Percentiles rank a stretch among this genome's conserved stretches.
These are phyloP conservation scores for Scedosporium minutisporum DNA, from an alignment of 2,329 filamentous ascomycete genomes.

Conservation along the genomic window DNA sequence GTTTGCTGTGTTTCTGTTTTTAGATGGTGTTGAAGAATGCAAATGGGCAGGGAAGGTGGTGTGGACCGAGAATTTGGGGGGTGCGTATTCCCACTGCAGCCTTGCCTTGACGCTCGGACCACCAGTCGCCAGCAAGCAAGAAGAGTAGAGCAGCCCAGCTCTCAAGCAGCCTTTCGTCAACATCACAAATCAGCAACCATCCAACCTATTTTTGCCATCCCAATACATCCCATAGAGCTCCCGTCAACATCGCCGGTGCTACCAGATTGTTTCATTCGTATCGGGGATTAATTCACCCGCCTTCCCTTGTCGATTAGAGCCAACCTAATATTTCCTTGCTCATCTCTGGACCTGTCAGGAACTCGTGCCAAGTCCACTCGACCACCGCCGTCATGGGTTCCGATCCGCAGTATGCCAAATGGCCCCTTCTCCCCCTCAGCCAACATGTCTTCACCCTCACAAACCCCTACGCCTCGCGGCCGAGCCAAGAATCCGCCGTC, in stretches of 20 bases:
- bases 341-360: background rate
- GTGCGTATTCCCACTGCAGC: slow-evolving; percentile 5
- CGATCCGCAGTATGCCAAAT: slow-evolving; percentile 79
- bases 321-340: background rate
- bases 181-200: slow-evolving; percentile 2
- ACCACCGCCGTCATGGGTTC: slow-evolving; percentile 51
- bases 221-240: background rate
- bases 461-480: slow-evolving; percentile 61
- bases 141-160: background rate
- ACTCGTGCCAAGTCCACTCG: background rate
- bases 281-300: background rate
- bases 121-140: slow-evolving; percentile 2
- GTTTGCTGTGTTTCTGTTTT: background rate
- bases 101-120: slow-evolving; percentile 6
- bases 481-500: slow-evolving; percentile 59
- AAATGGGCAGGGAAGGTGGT: background rate
- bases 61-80: slow-evolving; percentile 4
- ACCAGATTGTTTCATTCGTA: background rate
- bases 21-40: background rate
- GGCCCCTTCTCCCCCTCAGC: slow-evolving; percentile 69
- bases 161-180: slow-evolving; percentile 1
- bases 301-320: background rate
- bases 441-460: slow-evolving; percentile 83
- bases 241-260: background rate
- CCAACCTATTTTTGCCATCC: background rate